Evolutionary conservation across 164 flowering plant genomes (phyloP).

Genomic region (Magnolia changhungtana): DNA sequence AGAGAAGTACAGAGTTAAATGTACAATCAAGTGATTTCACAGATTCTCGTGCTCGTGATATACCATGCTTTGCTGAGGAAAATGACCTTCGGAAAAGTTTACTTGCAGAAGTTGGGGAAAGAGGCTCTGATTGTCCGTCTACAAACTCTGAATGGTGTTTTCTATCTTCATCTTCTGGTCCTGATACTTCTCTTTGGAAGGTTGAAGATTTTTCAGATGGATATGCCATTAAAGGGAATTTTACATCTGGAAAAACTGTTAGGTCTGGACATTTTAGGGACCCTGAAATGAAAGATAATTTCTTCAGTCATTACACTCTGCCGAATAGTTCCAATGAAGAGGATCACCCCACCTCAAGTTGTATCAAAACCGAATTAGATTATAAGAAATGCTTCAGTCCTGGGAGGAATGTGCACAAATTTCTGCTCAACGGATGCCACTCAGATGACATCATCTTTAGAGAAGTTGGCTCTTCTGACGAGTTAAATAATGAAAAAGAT

Average conservation of each 20-base stretch:
- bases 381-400: slow-evolving; percentile 14
- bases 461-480: slow-evolving; percentile 12
- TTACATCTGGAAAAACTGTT: slow-evolving; percentile 13
- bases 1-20: slow-evolving; percentile 19
- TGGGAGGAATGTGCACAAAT: slow-evolving; percentile 13
- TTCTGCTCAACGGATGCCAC: slow-evolving; percentile 7
- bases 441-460: slow-evolving; percentile 16
- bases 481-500: slow-evolving; percentile 21
- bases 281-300: slow-evolving; percentile 19
- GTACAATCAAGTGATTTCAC: slow-evolving; percentile 17
- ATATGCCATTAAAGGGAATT: slow-evolving; percentile 19
- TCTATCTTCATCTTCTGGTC: slow-evolving; percentile 16
- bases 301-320: slow-evolving; percentile 19
- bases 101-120: slow-evolving; percentile 5
- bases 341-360: slow-evolving; percentile 18
- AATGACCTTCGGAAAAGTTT: slow-evolving; percentile 17
- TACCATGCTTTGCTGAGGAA: slow-evolving; percentile 21
- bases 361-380: slow-evolving; percentile 15
- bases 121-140: slow-evolving; percentile 15
- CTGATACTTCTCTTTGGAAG: slow-evolving; percentile 16
- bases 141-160: slow-evolving; percentile 22
- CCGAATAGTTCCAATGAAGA: slow-evolving; percentile 19
- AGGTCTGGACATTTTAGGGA: slow-evolving; percentile 17
- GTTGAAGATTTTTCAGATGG: slow-evolving; percentile 15
- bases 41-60: slow-evolving; percentile 14